Base-by-base conservation (phyloP, 1,139 yeast genomes). In the Nematodospora anomalae region DNA sequence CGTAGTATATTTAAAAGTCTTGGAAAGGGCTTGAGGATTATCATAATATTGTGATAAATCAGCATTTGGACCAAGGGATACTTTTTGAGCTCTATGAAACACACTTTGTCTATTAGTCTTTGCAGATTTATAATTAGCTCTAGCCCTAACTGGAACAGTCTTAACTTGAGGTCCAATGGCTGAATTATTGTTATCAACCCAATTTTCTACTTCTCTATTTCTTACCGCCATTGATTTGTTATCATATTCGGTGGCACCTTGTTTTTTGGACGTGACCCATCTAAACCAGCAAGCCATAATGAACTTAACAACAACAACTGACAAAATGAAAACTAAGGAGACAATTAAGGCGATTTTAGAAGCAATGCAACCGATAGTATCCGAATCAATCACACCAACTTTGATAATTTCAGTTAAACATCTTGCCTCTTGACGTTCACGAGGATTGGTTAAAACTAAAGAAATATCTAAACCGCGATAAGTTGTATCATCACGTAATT, bases 311-410 rank as follows among this genome's bases (percentile, higher is more conserved):
- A 79, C 58, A 20, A 89, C 95, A 40, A 90, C 79, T 1, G 95
- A 76, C 42, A 92, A 71, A 53, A 92, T 90, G 58, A 92, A 87
- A 9, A 85, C 82, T 54, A 92, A 72, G 0, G 97, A 85, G 11
- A 83, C 76, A 49, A 80, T 79, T 44, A 92, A 73, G 2, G 90
- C 96, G 32, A 89, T 80, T 44, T 78, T 71, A 1, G 97, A 87
- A 0, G 97, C 96, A 59, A 92, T 81, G 63, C 98, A 92, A n/a
- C 98, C 98, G 53, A 92, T 80, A 9, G 96, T 80, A 38, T 87
- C 89, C 1, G 94, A 79, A 57, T 92, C 97, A 38, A 92, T 79
- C 32, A 79, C 80, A 16, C 98, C 98, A 15, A 90, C 95, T 62
- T 83, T 87, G 39, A 86, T 71, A 40, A 87, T 84, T 60, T 92